These are phyloP conservation scores for Citrus medica DNA, from an alignment of 345 rosid species.

Conservation along the genomic window DNA sequence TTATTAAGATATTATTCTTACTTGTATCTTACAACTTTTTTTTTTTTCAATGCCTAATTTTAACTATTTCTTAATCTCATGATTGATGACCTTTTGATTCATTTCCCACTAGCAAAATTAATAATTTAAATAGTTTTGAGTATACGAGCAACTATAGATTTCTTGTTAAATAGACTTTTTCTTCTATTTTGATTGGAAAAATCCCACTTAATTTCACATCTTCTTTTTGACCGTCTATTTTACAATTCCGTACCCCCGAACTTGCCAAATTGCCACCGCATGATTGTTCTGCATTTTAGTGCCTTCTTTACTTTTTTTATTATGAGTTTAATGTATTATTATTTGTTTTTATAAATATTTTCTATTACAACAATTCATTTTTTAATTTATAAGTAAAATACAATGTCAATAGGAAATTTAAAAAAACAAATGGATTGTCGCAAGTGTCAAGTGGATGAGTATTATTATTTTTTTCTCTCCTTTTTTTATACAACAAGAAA, in stretches of 20 bases:
- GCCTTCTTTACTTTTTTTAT: neutral
- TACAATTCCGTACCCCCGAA: neutral
- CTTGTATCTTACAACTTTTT: neutral
- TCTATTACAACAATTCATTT: too few species aligned
- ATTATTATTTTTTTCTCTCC: too few species aligned
- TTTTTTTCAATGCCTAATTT: constrained; percentile 20
- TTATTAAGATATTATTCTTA: neutral
- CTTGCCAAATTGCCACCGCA: too few species aligned
- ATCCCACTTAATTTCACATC: neutral
- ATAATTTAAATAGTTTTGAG: too few species aligned
- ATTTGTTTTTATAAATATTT: too few species aligned
- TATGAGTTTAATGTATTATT: neutral
- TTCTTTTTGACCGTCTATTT: neutral
- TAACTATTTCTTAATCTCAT: neutral
- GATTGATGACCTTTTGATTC: constrained; percentile 17
- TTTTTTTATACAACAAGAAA: too few species aligned
- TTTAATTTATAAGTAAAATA: neutral
- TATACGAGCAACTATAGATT: neutral
- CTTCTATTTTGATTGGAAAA: too few species aligned
- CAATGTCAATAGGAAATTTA: too few species aligned
- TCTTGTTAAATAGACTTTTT: neutral
- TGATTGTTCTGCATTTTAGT: neutral
- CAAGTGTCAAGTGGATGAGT: neutral
- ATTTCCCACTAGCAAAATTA: constrained; percentile 21
- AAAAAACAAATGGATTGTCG: neutral